phyloP scores from a whole-genome alignment of 2,329 filamentous ascomycete species.

The Fusarium falciforme region DNA sequence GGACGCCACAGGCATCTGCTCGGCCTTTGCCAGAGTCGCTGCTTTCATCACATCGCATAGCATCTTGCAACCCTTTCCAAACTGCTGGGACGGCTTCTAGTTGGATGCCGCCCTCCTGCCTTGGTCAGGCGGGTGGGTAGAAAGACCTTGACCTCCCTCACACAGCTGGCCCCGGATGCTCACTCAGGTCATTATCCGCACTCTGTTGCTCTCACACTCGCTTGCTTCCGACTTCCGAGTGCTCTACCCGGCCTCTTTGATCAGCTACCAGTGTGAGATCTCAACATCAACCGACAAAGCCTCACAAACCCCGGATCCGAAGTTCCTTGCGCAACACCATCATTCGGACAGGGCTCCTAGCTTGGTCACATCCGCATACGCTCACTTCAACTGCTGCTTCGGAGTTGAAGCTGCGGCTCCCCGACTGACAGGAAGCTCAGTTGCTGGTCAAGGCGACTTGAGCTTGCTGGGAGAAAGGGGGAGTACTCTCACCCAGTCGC shows the following conservation, averaged over 20 bases:
- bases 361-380: not conserved
- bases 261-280: not conserved
- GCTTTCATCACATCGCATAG: slow-evolving; percentile 21
- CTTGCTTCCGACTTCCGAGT: not conserved
- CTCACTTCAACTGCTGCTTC: not conserved
- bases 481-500: not conserved
- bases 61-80: slow-evolving; percentile 24
- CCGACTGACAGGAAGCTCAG: not conserved
- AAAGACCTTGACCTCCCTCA: slow-evolving; percentile 17
- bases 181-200: not conserved
- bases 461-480: not conserved
- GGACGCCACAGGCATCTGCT: slow-evolving; percentile 26
- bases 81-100: slow-evolving; percentile 28
- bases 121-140: slow-evolving; percentile 17
- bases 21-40: slow-evolving; percentile 13
- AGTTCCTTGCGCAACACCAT: not conserved
- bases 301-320: not conserved
- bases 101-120: slow-evolving; percentile 14
- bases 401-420: not conserved
- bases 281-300: not conserved
- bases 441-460: not conserved
- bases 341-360: not conserved
- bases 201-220: not conserved
- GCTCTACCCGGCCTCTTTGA: not conserved
- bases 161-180: not conserved